Evolutionary conservation across 371 early-diverging fungal species (phyloP), one percentile per base, ranked within the genome.

Genomic region (Nematocida sp.): DNA sequence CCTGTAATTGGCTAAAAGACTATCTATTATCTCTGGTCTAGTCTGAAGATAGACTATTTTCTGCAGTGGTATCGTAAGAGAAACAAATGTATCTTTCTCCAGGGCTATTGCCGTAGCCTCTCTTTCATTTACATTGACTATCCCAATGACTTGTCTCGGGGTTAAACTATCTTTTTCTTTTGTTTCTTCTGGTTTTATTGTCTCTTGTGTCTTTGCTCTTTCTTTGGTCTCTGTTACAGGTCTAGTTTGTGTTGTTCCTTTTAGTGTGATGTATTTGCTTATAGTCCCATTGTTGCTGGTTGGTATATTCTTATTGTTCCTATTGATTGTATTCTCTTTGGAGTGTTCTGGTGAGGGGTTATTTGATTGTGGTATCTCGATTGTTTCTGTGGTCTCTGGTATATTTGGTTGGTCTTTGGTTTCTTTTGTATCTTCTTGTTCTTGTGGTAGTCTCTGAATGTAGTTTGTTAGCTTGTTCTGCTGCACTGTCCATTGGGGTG

Each of bases 401-500:
- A n/a, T n/a, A n/a, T n/a, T n/a, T n/a, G n/a, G n/a, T n/a, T n/a
- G n/a, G n/a, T n/a, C n/a, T n/a, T n/a, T n/a, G n/a, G n/a, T n/a
- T n/a, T n/a, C n/a, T n/a, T n/a, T n/a, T n/a, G n/a, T n/a, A n/a
- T n/a, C n/a, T n/a, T n/a, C n/a, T n/a, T n/a, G n/a, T n/a, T 1
- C 47, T 17, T 27, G 17, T 45, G 19, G 32, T 62, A 5, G 11
- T 35, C 43, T n/a, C 11, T 41, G 43, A n/a, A 62, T 23, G 62
- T 46, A 70, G 3, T 46, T 51, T 15, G 35, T 35, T 13, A 70
- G 23, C 25, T 57, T 70, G 19, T 25, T 37, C 0, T 61, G 40
- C 15, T 27, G 25, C 2, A 46, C 37, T 2, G 65, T 61, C 97
- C 96, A 96, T 57, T 93, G 91, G 0, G 97, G 96, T 78, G 92